Evolutionary conservation across 1,284 basidiomycete species (phyloP).

Genomic region (Trametes versicolor): DNA sequence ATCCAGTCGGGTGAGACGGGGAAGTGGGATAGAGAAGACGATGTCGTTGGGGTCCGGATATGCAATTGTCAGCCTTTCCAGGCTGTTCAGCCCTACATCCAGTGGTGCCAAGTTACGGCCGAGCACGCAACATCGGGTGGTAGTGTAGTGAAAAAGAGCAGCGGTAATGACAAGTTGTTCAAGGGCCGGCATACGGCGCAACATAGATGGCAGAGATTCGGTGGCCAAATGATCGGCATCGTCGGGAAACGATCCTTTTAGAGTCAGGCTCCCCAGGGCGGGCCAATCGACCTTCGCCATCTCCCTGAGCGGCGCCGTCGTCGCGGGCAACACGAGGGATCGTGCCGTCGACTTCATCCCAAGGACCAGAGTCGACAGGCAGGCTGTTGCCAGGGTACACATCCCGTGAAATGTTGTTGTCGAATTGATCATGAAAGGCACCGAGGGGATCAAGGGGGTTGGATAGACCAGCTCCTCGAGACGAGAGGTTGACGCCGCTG

Average conservation of each 20-base stretch:
- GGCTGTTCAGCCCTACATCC: neutral
- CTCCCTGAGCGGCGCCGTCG: neutral
- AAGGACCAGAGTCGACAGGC: neutral
- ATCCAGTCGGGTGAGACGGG: neutral
- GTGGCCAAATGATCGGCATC: neutral
- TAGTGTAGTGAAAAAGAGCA: neutral
- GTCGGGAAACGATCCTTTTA: neutral
- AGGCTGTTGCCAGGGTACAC: neutral
- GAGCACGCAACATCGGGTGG: neutral
- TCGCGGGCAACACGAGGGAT: neutral
- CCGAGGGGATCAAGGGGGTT: neutral
- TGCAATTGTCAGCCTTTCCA: neutral
- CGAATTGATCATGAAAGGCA: too few relatives aligned
- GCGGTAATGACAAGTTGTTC: neutral
- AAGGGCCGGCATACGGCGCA: neutral
- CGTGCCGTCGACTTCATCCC: neutral
- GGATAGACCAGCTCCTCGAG: neutral
- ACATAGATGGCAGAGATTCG: neutral
- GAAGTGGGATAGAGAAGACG: conserved; percentile 1
- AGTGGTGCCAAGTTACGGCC: neutral
- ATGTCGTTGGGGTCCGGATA: neutral
- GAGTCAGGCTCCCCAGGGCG: neutral
- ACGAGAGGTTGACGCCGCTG: neutral
- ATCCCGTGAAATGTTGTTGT: neutral
- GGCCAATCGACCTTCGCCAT: neutral